Evolutionary conservation across 768 basidiomycete genomes (phyloP).

Genomic region (Pleurotus tuber-regium): DNA sequence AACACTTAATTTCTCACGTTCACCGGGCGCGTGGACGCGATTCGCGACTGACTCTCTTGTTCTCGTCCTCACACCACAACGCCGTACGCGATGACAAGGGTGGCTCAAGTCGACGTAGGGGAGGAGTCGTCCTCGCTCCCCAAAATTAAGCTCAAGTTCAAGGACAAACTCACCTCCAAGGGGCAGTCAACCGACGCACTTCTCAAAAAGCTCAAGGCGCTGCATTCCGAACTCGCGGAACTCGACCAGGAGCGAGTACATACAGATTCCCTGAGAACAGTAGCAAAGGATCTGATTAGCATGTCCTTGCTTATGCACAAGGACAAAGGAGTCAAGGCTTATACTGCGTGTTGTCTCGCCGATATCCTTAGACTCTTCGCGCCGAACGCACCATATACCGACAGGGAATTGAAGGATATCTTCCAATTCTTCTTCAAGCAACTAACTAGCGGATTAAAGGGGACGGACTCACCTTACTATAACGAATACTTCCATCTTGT

Average conservation of each 20-base stretch:
- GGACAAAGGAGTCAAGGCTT: conserved; percentile 94
- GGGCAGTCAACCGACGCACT: conserved; percentile 77
- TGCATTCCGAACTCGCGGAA: conserved; percentile 74
- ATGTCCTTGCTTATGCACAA: conserved; percentile 87
- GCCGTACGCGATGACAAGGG: conserved; percentile 35
- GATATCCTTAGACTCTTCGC: conserved; percentile 93
- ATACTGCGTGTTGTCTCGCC: conserved; percentile 90
- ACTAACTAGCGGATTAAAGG: conserved; percentile 70
- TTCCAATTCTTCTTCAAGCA: conserved; percentile 96
- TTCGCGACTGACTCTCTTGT: conserved; percentile 7
- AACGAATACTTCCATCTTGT: conserved; percentile 94
- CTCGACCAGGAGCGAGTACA: conserved; percentile 90
- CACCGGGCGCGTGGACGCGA: not conserved
- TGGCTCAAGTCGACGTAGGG: conserved; percentile 69
- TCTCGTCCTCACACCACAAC: conserved; percentile 5
- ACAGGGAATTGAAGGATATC: conserved; percentile 86
- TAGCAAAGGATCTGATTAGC: conserved; percentile 78
- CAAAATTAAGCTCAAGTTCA: conserved; percentile 76
- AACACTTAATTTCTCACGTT: not conserved
- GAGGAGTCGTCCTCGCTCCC: no score
- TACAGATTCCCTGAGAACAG: conserved; percentile 60
- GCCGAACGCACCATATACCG: conserved; percentile 94
- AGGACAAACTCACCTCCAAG: conserved; percentile 78
- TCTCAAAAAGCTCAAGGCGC: conserved; percentile 79
- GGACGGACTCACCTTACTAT: conserved; percentile 80